Evolutionary conservation across 2,329 filamentous ascomycete species (phyloP).

Genomic region (Orbilia javanica): DNA sequence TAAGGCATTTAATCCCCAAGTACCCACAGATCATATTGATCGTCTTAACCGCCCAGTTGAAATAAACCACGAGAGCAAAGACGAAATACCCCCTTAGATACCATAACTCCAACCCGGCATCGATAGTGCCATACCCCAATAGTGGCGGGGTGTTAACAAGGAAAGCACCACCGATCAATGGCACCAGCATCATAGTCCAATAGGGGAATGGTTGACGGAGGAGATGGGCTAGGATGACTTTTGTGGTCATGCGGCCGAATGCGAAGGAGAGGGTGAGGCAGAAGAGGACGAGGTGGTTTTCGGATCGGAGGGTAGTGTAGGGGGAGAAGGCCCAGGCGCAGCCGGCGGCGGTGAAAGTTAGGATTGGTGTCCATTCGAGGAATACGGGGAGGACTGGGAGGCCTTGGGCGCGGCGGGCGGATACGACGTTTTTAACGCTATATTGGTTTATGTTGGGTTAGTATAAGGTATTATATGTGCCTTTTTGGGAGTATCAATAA

Average conservation of each 20-base stretch:
- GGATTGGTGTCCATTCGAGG: conserved; percentile 92
- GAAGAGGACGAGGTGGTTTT: conserved; percentile 92
- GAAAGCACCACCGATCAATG: conserved; percentile 85
- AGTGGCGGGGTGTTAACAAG: conserved; percentile 81
- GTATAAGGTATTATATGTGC: neutral
- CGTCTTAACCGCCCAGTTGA: conserved; percentile 90
- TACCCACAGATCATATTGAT: conserved; percentile 92
- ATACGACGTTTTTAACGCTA: conserved; percentile 80
- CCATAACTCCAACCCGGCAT: conserved; percentile 76
- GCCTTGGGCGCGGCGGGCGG: conserved; percentile 78
- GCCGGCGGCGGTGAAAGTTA: conserved; percentile 80
- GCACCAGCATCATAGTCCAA: conserved; percentile 92
- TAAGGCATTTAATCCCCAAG: conserved; percentile 93
- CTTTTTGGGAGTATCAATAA: neutral
- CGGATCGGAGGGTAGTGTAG: conserved; percentile 80
- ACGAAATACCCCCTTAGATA: conserved; percentile 88
- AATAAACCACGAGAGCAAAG: conserved; percentile 87
- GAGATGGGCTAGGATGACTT: conserved; percentile 96
- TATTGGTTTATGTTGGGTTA: neutral
- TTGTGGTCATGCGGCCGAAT: conserved; percentile 97
- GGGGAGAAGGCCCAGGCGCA: conserved; percentile 90
- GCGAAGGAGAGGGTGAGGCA: conserved; percentile 96
- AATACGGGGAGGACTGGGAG: conserved; percentile 85
- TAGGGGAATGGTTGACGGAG: conserved; percentile 94
- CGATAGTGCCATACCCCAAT: conserved; percentile 77